These are phyloP conservation scores for Sugiyamaella paludigena DNA, from an alignment of 1,139 yeast species.

Conservation along the genomic window DNA sequence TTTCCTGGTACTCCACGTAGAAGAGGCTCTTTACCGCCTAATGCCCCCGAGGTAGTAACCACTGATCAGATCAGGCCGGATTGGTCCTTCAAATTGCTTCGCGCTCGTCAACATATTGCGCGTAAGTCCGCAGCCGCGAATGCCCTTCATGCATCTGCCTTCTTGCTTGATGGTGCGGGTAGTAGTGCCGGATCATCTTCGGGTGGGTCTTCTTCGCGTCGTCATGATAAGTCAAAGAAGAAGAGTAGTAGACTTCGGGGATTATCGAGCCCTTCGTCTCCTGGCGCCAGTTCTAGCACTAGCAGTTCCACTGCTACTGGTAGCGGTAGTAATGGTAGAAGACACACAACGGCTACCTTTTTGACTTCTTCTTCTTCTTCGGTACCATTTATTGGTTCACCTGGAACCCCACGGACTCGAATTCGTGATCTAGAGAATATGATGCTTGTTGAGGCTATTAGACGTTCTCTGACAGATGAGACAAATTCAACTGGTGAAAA, in stretches of 20 bases:
- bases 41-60: conserved; percentile 49
- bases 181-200: conserved; percentile 6
- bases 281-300: conserved; percentile 13
- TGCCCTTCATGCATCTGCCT: conserved; percentile 83
- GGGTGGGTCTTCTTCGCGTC: conserved; percentile 14
- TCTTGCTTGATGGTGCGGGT: conserved; percentile 41
- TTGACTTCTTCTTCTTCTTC: neutral
- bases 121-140: conserved; percentile 91
- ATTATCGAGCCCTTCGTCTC: conserved; percentile 13
- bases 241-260: conserved; percentile 20
- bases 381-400: neutral
- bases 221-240: conserved; percentile 15
- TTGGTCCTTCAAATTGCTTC: conserved; percentile 73
- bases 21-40: conserved; percentile 31
- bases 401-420: neutral
- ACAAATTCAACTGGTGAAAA: neutral
- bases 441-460: conserved; percentile 81
- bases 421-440: conserved; percentile 57
- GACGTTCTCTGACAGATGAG: conserved; percentile 40
- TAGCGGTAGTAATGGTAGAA: conserved; percentile 2
- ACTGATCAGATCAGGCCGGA: conserved; percentile 86
- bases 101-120: conserved; percentile 75
- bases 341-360: conserved; percentile 2
- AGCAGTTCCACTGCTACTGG: conserved; percentile 1
- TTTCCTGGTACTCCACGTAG: conserved; percentile 17